Base-by-base conservation (phyloP, 805 yeast species). In the Yamadazyma insecticola region DNA sequence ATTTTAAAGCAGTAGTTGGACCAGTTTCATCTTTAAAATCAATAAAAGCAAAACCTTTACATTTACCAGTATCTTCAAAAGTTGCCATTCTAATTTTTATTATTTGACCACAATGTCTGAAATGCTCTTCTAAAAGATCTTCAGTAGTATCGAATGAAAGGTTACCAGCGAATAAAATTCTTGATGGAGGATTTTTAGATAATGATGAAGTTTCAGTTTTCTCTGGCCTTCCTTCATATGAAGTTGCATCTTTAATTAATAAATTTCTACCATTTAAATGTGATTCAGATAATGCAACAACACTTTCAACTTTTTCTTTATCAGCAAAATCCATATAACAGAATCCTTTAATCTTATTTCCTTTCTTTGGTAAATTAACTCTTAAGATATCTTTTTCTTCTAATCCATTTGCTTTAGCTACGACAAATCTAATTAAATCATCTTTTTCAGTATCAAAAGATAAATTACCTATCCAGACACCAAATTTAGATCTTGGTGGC, bases 391-490 rank as follows among this genome's bases (percentile, higher is more conserved):
- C 86, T 1, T 57, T 60, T 12, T 57, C 54, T 22, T 45, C 40
- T 7, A 53, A 47, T n/a, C n/a, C n/a, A 11, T 60, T 48, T 0
- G 90, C 74, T 50, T 81, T 84, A 7, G 74, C 70, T 1, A 70
- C 60, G 6, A 92, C 57, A 42, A 82, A 87, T 32, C 78, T 68
- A 10, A 63, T 62, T 20, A 92, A 50, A 41, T 88, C 94, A 21
- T 82, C 90, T 45, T 72, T 77, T 0, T 79, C 69, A 4, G 96
- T 86, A 31, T 85, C 92, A 48, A 81, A 92, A 0, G 96, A 71
- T 41, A 92, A 60, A 53, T 92, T 92, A 25, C 98, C 98, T 28
- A 92, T 74, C 98, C 98, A 92, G 21, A 88, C 92, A 26, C 94
- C 94, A 47, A 61, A 74, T 33, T 70, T 74, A 4, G 80, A 70